Conservation (phyloP, 305 asterid species). For the Rubia peregrina region DNA sequence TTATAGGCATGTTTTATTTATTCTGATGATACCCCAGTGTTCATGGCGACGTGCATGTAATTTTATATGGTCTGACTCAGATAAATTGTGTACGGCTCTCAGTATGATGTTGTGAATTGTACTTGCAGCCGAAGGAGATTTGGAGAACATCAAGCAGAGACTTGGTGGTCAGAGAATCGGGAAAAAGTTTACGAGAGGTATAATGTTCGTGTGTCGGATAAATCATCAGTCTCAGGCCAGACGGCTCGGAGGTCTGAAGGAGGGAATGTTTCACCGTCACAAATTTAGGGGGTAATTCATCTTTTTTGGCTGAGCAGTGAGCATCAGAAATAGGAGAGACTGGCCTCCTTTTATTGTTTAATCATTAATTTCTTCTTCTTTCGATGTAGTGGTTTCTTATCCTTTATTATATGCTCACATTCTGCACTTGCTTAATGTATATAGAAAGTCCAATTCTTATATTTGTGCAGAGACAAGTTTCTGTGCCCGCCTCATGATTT, state of each 20-base stretch:
- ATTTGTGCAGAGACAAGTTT: background rate
- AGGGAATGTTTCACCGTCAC: slow-evolving; percentile 63
- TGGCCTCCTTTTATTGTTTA: slow-evolving; percentile 9
- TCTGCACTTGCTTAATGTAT: slow-evolving; percentile 33
- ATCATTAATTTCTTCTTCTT: slow-evolving; percentile 15
- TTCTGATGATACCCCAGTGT: background rate
- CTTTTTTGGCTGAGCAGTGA: slow-evolving; percentile 18
- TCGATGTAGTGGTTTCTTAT: slow-evolving; percentile 19
- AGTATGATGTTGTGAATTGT: background rate
- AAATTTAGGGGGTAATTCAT: slow-evolving; percentile 32
- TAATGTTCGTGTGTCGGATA: slow-evolving; percentile 84
- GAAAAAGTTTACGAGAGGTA: slow-evolving; percentile 82
- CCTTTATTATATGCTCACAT: slow-evolving; percentile 17
- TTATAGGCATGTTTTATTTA: background rate
- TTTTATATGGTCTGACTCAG: background rate
- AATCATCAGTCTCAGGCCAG: slow-evolving; percentile 66
- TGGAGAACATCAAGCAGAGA: slow-evolving; percentile 97
- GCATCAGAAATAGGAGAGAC: slow-evolving; percentile 26
- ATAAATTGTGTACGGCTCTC: background rate
- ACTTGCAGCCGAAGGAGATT: slow-evolving; percentile 81
- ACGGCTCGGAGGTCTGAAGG: slow-evolving; percentile 65
- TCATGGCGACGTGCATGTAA: background rate
- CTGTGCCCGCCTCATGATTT: background rate
- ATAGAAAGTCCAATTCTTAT: slow-evolving; percentile 27
- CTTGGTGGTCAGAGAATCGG: slow-evolving; percentile 99